phyloP scores from a whole-genome alignment of 1,284 basidiomycete genomes.

The Trichosporon asahii region DNA sequence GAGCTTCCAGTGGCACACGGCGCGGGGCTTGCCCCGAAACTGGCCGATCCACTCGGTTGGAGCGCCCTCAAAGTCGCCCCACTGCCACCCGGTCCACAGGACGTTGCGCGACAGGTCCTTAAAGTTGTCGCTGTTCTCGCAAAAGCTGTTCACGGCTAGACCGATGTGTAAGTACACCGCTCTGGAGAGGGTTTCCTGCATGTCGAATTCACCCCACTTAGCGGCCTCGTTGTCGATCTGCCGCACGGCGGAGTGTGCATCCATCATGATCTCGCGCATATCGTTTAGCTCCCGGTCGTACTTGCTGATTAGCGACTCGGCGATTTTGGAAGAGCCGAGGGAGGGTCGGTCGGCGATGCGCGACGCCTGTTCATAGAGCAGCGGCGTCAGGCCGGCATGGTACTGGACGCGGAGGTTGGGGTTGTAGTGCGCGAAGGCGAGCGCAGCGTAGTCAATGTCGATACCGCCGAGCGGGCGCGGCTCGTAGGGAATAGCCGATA shows the following conservation, averaged over 20 bases:
- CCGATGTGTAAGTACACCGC: not conserved
- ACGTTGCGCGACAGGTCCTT: not conserved
- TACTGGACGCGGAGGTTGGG: constrained; percentile 10
- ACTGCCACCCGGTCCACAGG: not conserved
- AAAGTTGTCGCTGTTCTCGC: not conserved
- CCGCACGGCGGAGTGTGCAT: not conserved
- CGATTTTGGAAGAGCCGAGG: not conserved
- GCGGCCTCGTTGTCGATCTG: not conserved
- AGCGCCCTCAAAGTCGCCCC: not conserved
- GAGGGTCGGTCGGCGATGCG: not conserved
- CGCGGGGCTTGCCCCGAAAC: not conserved
- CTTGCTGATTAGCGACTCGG: no score
- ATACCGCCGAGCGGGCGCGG: not conserved
- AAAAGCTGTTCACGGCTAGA: not conserved
- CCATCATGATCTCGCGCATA: not conserved
- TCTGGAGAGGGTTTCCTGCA: not conserved
- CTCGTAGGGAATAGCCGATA: not conserved
- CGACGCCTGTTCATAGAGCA: not conserved
- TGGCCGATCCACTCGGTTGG: not conserved
- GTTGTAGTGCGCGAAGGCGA: not conserved
- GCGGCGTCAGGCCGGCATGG: constrained; percentile 1
- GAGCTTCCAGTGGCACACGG: not conserved
- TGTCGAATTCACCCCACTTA: not conserved
- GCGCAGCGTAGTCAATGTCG: constrained; percentile 9
- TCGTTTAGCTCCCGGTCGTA: not conserved